Evolutionary conservation across 2,329 filamentous ascomycete genomes (phyloP), one percentile per base, ranked within the genome.

Genomic region (Penicillium sp.): DNA sequence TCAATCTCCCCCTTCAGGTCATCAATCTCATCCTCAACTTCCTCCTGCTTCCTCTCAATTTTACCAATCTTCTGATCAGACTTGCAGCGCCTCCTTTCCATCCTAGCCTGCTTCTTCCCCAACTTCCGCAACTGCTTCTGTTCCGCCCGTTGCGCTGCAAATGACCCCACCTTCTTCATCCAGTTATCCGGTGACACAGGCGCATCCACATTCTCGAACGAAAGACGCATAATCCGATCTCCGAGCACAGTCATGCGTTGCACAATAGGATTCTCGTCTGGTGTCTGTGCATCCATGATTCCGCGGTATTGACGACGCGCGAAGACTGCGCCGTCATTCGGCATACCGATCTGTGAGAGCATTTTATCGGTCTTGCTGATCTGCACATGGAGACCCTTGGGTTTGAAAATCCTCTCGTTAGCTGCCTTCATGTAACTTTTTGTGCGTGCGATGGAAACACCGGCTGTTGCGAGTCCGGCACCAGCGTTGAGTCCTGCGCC

Each of bases 401-500:
- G 48, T 2, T 48, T n/a, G 29, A 52, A 56, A 1, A 52, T n/a
- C 3, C 47, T 49, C 19, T 39, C 24, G 7, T 56, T 56, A 7
- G 54, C 48, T 19, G 65, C 59, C 13, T 52, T 57, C 46, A 75
- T 48, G 35, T 69, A 75, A n/a, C 58, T 56, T 37, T 70, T 66
- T 7, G 60, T 70, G 26, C 68, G 63, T 2, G 60, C 58, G 39
- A 70, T 63, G 59, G 50, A 71, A 48, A 14, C 52, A 2, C 33
- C 59, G 5, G 54, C 48, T 21, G 55, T 49, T 11, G 59, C 61
- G 14, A 61, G 22, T 7, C 56, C 58, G 5, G 61, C 59, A n/a
- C 45, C 52, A 6, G 53, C 44, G 37, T 56, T 59, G 35, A 59
- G 61, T 4, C 52, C 50, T 0, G 63, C 59, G 19, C 65, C 60